Conservation (phyloP, 345 rosid genomes). For the Salix koriyanagi region DNA sequence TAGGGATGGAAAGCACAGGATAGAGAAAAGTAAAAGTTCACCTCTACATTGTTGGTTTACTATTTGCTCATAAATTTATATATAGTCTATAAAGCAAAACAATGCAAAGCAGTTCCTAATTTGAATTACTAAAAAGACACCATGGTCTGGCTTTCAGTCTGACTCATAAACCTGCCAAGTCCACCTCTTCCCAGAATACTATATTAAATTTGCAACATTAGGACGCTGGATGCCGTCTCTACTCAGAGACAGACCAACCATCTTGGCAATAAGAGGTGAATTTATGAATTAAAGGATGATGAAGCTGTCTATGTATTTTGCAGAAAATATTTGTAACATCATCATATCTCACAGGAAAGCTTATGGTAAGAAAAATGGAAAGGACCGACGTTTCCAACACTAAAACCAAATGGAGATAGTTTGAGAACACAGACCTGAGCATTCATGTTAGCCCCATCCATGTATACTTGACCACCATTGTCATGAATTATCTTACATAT, state of each 20-base stretch:
- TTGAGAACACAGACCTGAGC: slow-evolving; percentile 63
- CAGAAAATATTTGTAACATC: neutral
- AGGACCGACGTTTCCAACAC: neutral
- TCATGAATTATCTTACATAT: slow-evolving; percentile 90
- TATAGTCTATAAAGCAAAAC: neutral
- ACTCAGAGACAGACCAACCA: neutral
- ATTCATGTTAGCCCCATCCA: slow-evolving; percentile 99
- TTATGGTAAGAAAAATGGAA: neutral
- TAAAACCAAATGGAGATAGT: slow-evolving; percentile 9
- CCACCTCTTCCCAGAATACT: neutral
- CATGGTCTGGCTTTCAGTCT: neutral
- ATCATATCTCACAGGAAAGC: neutral
- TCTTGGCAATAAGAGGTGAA: neutral
- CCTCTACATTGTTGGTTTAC: neutral
- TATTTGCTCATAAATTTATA: neutral
- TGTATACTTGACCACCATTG: slow-evolving; percentile 98
- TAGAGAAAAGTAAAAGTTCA: neutral
- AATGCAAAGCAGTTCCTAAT: neutral
- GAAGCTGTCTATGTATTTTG: neutral
- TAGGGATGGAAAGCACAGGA: neutral
- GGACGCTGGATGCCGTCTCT: neutral
- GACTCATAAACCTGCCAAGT: neutral
- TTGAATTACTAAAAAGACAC: neutral
- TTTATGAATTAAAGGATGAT: neutral
- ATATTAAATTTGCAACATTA: neutral